Conservation (phyloP, 1,284 basidiomycete genomes). For the Apiotrichum sp. region DNA sequence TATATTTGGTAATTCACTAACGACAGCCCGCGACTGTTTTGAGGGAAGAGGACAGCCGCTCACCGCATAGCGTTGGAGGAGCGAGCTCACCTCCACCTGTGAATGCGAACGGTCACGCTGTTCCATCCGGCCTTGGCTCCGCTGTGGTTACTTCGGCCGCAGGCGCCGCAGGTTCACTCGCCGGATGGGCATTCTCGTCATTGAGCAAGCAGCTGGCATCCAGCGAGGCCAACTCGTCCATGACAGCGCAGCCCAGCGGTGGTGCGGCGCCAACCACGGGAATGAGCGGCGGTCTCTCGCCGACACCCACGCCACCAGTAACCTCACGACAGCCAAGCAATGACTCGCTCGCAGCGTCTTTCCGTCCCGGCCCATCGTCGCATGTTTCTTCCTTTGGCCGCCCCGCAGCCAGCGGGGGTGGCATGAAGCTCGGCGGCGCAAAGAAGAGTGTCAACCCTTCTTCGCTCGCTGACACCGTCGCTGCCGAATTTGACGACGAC, state of each 20-base stretch:
- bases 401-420: constrained; percentile 23
- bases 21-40: constrained; percentile 62
- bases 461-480: constrained; percentile 55
- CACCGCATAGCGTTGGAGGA: not conserved
- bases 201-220: constrained; percentile 71
- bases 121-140: constrained; percentile 33
- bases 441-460: constrained; percentile 6
- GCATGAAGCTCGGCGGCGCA: constrained; percentile 63
- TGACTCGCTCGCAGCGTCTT: constrained; percentile 10
- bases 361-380: not conserved
- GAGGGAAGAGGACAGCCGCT: constrained; percentile 38
- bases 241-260: constrained; percentile 44
- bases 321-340: constrained; percentile 20
- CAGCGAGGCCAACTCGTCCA: constrained; percentile 64
- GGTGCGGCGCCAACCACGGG: not conserved
- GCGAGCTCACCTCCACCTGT: not conserved
- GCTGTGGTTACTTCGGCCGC: constrained; percentile 71
- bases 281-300: not conserved
- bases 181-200: constrained; percentile 89
- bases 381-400: constrained; percentile 9
- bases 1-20: not conserved
- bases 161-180: constrained; percentile 80
- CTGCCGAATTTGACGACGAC: constrained; percentile 51
- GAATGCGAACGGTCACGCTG: not conserved
- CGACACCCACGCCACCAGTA: constrained; percentile 8